phyloP scores from a whole-genome alignment of 1,139 yeast genomes.

The Arxiozyma slooffiae region DNA sequence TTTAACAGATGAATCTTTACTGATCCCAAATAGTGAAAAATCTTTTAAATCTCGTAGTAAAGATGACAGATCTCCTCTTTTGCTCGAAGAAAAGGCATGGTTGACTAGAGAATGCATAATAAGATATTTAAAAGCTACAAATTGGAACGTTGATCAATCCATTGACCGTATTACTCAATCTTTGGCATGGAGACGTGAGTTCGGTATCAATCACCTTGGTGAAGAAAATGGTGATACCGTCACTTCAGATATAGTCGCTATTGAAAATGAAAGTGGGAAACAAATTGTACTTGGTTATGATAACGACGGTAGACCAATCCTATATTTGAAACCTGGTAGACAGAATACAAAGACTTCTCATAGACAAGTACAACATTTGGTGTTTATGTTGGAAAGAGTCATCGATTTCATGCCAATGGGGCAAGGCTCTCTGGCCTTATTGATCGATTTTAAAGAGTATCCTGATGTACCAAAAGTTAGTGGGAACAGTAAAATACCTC shows the following conservation, averaged over 20 bases:
- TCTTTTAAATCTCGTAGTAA: constrained; percentile 17
- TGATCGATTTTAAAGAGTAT: constrained; percentile 79
- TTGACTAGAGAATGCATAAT: constrained; percentile 79
- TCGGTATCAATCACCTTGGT: constrained; percentile 57
- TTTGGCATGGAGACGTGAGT: constrained; percentile 83
- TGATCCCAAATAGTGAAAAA: constrained; percentile 33
- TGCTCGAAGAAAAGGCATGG: constrained; percentile 74
- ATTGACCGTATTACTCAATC: constrained; percentile 67
- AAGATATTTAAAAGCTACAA: constrained; percentile 82
- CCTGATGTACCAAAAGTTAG: constrained; percentile 43
- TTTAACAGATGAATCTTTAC: constrained; percentile 42
- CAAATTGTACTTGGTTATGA: constrained; percentile 84
- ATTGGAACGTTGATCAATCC: constrained; percentile 69
- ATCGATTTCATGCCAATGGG: constrained; percentile 94
- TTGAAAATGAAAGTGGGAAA: constrained; percentile 80
- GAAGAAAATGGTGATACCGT: constrained; percentile 40
- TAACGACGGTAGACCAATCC: constrained; percentile 78
- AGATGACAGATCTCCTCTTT: constrained; percentile 32
- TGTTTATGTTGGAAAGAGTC: constrained; percentile 80
- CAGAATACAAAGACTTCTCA: constrained; percentile 84
- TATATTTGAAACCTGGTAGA: constrained; percentile 82
- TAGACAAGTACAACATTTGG: constrained; percentile 86
- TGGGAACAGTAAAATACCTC: constrained; percentile 61
- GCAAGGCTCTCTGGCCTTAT: constrained; percentile 79
- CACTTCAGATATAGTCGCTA: constrained; percentile 52